Percentiles rank a stretch among this genome's conserved stretches.
Evolutionary conservation across 768 basidiomycete genomes (phyloP).

Genomic region (Psilocybe cubensis): DNA sequence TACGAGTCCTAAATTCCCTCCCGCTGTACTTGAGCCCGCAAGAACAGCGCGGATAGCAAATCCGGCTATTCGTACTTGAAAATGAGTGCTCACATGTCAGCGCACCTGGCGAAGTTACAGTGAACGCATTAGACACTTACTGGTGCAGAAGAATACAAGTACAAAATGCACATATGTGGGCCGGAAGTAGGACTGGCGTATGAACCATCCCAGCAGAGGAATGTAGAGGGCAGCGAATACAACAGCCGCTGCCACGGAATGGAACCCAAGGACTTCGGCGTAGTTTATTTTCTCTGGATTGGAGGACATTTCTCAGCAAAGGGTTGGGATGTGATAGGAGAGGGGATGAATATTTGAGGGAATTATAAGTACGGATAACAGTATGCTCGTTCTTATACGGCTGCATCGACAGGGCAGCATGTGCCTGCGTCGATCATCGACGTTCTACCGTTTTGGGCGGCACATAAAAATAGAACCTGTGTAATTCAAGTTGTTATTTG

Average conservation of each 20-base stretch:
- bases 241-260: conserved; percentile 36
- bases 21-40: conserved; percentile 31
- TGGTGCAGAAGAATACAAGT: conserved; percentile 40
- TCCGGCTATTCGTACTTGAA: conserved; percentile 41
- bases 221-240: conserved; percentile 40
- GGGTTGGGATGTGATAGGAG: neutral
- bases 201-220: conserved; percentile 34
- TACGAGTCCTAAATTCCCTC: conserved; percentile 34
- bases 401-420: no score
- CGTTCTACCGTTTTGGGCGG: no score
- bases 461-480: no score
- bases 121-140: conserved; percentile 27
- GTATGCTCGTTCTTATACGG: no score
- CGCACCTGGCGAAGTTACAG: neutral
- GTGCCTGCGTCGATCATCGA: no score
- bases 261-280: conserved; percentile 34
- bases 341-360: neutral
- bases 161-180: conserved; percentile 37
- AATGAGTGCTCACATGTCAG: neutral
- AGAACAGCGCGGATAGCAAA: conserved; percentile 45
- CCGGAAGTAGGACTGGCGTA: conserved; percentile 29
- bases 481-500: no score
- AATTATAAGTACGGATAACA: no score
- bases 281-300: conserved; percentile 29
- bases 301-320: neutral